phyloP scores from a whole-genome alignment of 805 yeast species.

The Sugiyamaella marilandica region DNA sequence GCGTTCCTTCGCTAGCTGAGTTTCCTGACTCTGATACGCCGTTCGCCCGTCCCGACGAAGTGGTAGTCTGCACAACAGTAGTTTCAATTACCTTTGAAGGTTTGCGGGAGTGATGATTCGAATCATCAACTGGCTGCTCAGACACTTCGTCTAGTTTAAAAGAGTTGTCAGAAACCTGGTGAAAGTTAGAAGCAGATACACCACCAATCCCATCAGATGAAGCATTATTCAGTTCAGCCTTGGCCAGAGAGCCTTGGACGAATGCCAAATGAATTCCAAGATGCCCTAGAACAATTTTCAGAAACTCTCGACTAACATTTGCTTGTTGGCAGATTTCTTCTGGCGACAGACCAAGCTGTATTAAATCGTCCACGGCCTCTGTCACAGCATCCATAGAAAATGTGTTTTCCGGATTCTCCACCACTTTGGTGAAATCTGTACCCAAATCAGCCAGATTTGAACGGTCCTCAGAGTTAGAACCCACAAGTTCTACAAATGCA shows the following conservation, averaged over 20 bases:
- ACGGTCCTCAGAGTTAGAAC: too few species aligned
- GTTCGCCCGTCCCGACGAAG: not conserved
- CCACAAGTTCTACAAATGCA: not conserved
- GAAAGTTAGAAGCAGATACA: not conserved
- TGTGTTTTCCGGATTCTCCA: too few species aligned
- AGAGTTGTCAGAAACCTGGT: not conserved
- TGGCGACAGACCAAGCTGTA: slow-evolving; percentile 23
- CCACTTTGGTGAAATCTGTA: too few species aligned
- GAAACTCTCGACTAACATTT: not conserved
- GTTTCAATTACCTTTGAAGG: not conserved
- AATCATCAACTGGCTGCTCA: too few species aligned
- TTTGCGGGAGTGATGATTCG: not conserved
- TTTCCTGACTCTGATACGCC: not conserved
- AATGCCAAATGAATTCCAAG: not conserved
- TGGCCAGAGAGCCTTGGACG: not conserved
- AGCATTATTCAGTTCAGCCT: not conserved
- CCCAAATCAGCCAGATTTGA: too few species aligned
- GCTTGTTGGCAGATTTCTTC: not conserved
- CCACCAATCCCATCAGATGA: not conserved
- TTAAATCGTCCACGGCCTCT: slow-evolving; percentile 22
- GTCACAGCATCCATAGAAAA: not conserved
- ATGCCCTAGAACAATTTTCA: not conserved
- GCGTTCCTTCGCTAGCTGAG: not conserved
- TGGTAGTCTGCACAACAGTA: not conserved
- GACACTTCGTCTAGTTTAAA: too few species aligned